These are phyloP conservation scores for Kwoniella shandongensis DNA, from an alignment of 768 basidiomycete genomes.

Conservation along the genomic window DNA sequence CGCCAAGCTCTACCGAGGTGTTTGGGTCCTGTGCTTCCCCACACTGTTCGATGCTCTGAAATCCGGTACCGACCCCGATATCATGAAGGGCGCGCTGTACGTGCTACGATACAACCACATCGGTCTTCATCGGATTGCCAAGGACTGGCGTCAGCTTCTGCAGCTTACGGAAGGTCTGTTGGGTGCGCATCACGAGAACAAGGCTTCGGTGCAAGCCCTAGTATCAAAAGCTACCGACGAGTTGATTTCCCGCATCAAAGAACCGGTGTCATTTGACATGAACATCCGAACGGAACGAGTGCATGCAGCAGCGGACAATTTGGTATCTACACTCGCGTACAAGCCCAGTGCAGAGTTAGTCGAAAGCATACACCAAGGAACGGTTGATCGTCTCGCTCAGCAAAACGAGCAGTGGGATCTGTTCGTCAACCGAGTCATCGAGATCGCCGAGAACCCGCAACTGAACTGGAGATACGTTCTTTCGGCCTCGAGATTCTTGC, in stretches of 20 bases:
- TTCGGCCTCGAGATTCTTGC: constrained; percentile 32
- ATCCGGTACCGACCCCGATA: constrained; percentile 75
- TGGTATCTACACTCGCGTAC: constrained; percentile 8
- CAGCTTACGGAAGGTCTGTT: constrained; percentile 66
- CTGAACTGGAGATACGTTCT: constrained; percentile 46
- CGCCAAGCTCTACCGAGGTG: constrained; percentile 53
- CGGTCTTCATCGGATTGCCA: constrained; percentile 56
- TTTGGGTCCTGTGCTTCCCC: constrained; percentile 52
- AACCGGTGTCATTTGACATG: constrained; percentile 30
- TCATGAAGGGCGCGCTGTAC: constrained; percentile 91
- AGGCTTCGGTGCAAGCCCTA: constrained; percentile 57
- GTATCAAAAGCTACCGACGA: constrained; percentile 46
- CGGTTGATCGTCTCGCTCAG: constrained; percentile 8
- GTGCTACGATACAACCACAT: constrained; percentile 67
- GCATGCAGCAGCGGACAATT: constrained; percentile 26
- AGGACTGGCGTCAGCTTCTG: constrained; percentile 67
- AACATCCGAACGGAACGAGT: constrained; percentile 24
- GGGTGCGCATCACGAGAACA: constrained; percentile 77
- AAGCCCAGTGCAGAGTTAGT: constrained; percentile 26
- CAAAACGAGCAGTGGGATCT: constrained; percentile 34
- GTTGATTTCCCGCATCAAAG: constrained; percentile 32
- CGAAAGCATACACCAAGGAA: constrained; percentile 17
- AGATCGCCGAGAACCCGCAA: constrained; percentile 26
- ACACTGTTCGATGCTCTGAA: constrained; percentile 54
- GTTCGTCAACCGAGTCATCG: constrained; percentile 34